Conservation (phyloP, 2,329 filamentous ascomycete species). For the Sarocladium kiliense region DNA sequence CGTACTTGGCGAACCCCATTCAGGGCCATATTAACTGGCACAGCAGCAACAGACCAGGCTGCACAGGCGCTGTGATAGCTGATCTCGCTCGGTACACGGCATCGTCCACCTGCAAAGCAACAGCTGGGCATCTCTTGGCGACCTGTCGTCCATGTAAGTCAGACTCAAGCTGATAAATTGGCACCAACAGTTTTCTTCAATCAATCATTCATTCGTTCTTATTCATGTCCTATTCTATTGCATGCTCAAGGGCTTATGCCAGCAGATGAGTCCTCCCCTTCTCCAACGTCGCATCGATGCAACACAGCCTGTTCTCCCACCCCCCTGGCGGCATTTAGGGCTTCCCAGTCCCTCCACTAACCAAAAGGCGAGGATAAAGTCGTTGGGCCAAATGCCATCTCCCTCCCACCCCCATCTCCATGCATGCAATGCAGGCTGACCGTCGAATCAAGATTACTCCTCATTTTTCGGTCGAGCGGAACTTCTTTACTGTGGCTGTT, state of each 20-base stretch:
- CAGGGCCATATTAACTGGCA: not conserved
- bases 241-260: not conserved
- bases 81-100: not conserved
- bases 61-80: no score
- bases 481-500: not conserved
- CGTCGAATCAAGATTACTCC: not conserved
- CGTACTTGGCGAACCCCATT: not conserved
- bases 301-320: not conserved
- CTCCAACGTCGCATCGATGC: not conserved
- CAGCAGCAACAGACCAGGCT: no score
- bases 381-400: not conserved
- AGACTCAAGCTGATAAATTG: not conserved
- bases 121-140: slow-evolving; percentile 8
- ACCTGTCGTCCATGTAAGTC: not conserved
- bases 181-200: no score
- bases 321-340: no score
- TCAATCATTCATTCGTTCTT: no score
- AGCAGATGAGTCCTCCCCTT: not conserved
- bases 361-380: not conserved
- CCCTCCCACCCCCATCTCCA: not conserved
- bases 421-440: slow-evolving; percentile 5
- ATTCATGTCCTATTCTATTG: no score
- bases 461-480: slow-evolving; percentile 2
- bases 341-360: not conserved
- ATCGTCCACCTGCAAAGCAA: slow-evolving; percentile 3